Percentiles rank a stretch among this genome's conserved stretches.
Conservation (phyloP, 2,329 filamentous ascomycete genomes). For the Berkeleyomyces rouxiae region DNA sequence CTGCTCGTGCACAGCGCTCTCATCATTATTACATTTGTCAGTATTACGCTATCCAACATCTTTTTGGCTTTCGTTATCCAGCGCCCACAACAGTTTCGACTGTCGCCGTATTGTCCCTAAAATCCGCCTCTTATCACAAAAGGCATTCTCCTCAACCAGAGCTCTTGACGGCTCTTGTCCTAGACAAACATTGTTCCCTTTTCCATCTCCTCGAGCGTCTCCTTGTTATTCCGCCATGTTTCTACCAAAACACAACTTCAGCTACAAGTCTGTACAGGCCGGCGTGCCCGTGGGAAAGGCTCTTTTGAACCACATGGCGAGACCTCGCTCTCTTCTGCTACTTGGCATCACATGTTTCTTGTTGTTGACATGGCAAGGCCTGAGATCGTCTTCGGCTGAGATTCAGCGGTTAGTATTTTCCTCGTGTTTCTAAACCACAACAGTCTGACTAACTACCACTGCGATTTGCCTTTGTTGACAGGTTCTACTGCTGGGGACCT, state of each 20-base stretch:
- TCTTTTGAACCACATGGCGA: slow-evolving; percentile 52
- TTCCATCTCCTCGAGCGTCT: not conserved
- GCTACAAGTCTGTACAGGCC: slow-evolving; percentile 79
- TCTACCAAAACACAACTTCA: slow-evolving; percentile 74
- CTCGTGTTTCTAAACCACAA: not conserved
- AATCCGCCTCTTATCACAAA: no score
- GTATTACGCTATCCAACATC: no score
- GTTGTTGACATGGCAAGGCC: slow-evolving; percentile 74
- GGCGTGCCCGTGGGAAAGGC: slow-evolving; percentile 63
- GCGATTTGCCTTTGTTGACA: slow-evolving; percentile 23
- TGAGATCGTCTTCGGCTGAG: slow-evolving; percentile 63
- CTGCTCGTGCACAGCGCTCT: no score
- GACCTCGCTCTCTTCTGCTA: slow-evolving; percentile 61
- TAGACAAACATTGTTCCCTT: not conserved
- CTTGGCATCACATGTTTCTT: slow-evolving; percentile 53
- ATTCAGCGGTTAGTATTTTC: slow-evolving; percentile 62
- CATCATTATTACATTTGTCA: no score
- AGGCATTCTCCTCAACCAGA: no score
- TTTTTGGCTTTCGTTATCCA: no score
- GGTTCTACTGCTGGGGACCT: slow-evolving; percentile 95
- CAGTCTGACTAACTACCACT: not conserved
- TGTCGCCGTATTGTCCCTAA: no score
- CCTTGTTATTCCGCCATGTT: slow-evolving; percentile 47
- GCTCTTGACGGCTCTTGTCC: not conserved
- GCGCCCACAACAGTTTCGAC: no score